Conservation (phyloP, 169 alveolate genomes). For the Cryptosporidium sp. region DNA sequence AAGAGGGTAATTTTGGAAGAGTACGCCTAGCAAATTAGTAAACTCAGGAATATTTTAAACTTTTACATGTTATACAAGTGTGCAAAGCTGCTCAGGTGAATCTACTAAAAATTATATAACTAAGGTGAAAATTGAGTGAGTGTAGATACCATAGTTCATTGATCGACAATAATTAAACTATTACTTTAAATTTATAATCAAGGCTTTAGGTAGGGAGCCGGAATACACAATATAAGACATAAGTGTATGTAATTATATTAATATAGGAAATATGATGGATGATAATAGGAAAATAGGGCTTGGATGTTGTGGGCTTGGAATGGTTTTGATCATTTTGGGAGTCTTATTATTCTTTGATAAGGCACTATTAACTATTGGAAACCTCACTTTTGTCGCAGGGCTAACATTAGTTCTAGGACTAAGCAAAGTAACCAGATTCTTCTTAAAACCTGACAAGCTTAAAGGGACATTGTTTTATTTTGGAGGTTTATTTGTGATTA, state of each 20-base stretch:
- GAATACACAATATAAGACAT: background rate
- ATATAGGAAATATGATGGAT: constrained; percentile 41
- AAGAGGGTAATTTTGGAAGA: background rate
- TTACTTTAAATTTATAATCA: background rate
- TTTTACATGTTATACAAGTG: background rate
- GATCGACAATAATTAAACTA: background rate
- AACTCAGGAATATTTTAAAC: background rate
- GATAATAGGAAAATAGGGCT: constrained; percentile 67
- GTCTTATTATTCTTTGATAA: constrained; percentile 55
- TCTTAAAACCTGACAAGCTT: constrained; percentile 62
- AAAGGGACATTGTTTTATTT: constrained; percentile 69
- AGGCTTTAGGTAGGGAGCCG: background rate
- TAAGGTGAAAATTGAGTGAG: background rate
- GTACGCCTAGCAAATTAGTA: background rate
- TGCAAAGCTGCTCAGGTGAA: background rate
- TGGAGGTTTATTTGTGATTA: constrained; percentile 65
- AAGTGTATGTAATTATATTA: too few relatives aligned
- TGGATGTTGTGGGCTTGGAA: constrained; percentile 72
- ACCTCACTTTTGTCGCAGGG: constrained; percentile 68
- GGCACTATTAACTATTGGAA: constrained; percentile 62
- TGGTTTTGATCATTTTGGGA: constrained; percentile 57
- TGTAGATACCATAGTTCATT: background rate
- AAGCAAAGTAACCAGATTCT: constrained; percentile 67
- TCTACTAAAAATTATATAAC: background rate
- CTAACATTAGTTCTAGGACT: constrained; percentile 40